Evolutionary conservation across 257 asterid species (phyloP), one percentile per base, ranked within the genome.

Genomic region (Pogostemon cablin): DNA sequence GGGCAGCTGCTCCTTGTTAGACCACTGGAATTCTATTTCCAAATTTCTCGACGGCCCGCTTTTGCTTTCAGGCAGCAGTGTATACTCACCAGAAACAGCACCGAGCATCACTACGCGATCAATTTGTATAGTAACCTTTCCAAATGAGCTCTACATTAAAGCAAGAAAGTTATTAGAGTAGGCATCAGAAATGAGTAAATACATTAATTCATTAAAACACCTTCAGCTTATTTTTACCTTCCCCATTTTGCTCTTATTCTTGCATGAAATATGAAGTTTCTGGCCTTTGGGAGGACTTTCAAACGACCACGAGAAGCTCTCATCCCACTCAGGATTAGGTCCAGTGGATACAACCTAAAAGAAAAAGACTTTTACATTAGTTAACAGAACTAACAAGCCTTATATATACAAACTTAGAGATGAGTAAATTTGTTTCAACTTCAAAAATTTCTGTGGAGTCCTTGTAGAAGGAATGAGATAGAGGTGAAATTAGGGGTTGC

Each of bases 251-350:
- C 98, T 95, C 90, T 95, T 91, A 75, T 95, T 95, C 88, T 95
- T 95, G 98, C 99, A 91, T 47, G 99, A 95, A 72, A 95, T 95
- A 79, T 95, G 99, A 72, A 95, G 96, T 83, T 95, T 95, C 90
- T 91, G 96, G 78, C 99, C 99, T 76, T 93, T 93, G 17, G 99
- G 99, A 63, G 99, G 99, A 81, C 99, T 91, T 82, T 93, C 99
- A 38, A 91, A 91, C 65, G 96, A 86, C 99, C 97, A 93, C 0
- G 90, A 76, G 71, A 93, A 93, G 83, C 95, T 93, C 81, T 93
- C 99, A 0, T 91, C 99, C 89, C 97, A 93, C 68, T 89, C 96
- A 20, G 99, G 99, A 71, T 91, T 93, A 69, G 99, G 98, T 46
- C 98, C 96, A 37, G 95, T 93, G 5, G 99, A 89, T 79, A 86